Conservation (phyloP, 805 yeast genomes). For the Wickerhamomyces tratensis region DNA sequence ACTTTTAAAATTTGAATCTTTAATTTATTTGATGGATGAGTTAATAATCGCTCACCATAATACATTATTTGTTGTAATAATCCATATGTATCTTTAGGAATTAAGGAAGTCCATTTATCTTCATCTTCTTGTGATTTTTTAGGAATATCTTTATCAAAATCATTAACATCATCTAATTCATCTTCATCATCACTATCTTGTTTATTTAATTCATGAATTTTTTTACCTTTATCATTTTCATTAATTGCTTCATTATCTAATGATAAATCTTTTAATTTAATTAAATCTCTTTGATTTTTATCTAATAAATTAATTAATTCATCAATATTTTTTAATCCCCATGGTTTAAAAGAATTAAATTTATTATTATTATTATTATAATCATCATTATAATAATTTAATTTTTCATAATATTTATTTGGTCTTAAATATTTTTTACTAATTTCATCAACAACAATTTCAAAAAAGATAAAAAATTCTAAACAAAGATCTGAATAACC, state of each 20-base stretch:
- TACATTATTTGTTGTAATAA: slow-evolving; percentile 50
- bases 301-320: slow-evolving; percentile 37
- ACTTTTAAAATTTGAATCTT: slow-evolving; percentile 48
- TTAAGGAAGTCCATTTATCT: slow-evolving; percentile 56
- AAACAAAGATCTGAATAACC: slow-evolving; percentile 67
- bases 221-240: slow-evolving; percentile 16
- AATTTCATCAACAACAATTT: slow-evolving; percentile 44
- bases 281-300: slow-evolving; percentile 20
- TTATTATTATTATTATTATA: slow-evolving; percentile 3
- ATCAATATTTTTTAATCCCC: slow-evolving; percentile 44
- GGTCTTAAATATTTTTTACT: slow-evolving; percentile 24
- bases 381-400: slow-evolving; percentile 2
- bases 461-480: slow-evolving; percentile 66
- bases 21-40: slow-evolving; percentile 54
- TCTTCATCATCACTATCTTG: slow-evolving; percentile 10
- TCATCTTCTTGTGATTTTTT: slow-evolving; percentile 10
- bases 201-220: slow-evolving; percentile 6
- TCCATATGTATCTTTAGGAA: slow-evolving; percentile 52
- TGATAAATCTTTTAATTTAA: slow-evolving; percentile 18
- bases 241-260: neutral
- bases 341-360: slow-evolving; percentile 33
- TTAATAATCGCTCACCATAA: slow-evolving; percentile 61
- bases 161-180: slow-evolving; percentile 8
- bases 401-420: slow-evolving; percentile 11
- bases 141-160: too few species aligned